Evolutionary conservation across 1,284 basidiomycete genomes (phyloP).

Genomic region (Acaromyces ingoldii): DNA sequence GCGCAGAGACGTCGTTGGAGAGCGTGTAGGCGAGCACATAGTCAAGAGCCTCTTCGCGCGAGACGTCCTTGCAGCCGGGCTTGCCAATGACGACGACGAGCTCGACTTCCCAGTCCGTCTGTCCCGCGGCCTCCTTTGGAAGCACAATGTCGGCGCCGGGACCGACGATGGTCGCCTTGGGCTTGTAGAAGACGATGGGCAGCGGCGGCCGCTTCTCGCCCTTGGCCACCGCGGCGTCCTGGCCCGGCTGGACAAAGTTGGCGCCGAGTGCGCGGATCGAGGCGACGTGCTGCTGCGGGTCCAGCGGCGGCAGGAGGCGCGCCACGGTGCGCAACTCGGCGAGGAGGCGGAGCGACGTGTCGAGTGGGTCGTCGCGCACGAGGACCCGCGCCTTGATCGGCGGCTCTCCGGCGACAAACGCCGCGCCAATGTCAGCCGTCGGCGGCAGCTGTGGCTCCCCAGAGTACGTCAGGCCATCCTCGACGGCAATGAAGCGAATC

Average conservation of each 20-base stretch:
- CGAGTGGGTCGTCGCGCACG: conserved; percentile 6
- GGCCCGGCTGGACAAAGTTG: conserved; percentile 17
- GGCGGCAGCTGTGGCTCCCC: conserved; percentile 27
- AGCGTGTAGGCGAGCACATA: conserved; percentile 32
- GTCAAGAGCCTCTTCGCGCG: conserved; percentile 14
- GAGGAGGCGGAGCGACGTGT: neutral
- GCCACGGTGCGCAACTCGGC: conserved; percentile 17
- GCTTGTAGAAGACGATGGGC: conserved; percentile 41
- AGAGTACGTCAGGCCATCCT: conserved; percentile 26
- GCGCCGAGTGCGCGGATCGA: conserved; percentile 10
- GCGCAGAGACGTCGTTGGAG: conserved; percentile 28
- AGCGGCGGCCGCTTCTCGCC: conserved; percentile 18
- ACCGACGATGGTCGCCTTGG: conserved; percentile 15
- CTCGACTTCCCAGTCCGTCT: conserved; percentile 41
- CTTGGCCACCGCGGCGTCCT: conserved; percentile 15
- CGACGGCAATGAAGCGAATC: conserved; percentile 34
- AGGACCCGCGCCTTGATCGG: conserved; percentile 17
- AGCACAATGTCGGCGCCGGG: conserved; percentile 22
- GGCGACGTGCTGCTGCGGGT: conserved; percentile 6
- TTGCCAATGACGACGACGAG: conserved; percentile 22
- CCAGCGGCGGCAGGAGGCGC: conserved; percentile 20
- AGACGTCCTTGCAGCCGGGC: conserved; percentile 19
- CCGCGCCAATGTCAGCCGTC: conserved; percentile 20
- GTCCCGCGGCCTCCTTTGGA: conserved; percentile 17
- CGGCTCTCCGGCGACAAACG: conserved; percentile 15